Base-by-base conservation (phyloP, 139 green algal species). In the Coelastrella sp. region DNA sequence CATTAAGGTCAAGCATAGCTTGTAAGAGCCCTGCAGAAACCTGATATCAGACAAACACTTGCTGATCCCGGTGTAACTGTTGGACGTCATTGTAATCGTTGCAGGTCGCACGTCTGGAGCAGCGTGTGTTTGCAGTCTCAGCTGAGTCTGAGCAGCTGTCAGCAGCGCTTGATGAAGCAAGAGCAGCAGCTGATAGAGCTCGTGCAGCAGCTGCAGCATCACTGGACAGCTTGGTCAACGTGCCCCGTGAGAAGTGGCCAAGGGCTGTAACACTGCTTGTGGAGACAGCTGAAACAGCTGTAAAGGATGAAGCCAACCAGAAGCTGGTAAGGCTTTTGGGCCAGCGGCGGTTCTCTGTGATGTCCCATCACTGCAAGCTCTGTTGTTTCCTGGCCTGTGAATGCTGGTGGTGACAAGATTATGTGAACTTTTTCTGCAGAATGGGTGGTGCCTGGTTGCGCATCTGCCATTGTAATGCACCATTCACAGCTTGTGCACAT, bases 231-330 rank as follows among this genome's bases (percentile, higher is more conserved):
- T 71, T 93, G 32, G 80, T 59, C 32, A 22, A 7, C 14, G 23
- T 78, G 59, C 87, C 91, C 19, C 82, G 91, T 8, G 91, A 93
- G 32, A 57, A 65, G 20, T 93, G 91, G 91, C 91, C 91, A 20
- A 74, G 75, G 7, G 65, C 82, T 16, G 91, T 93, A 20, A 58
- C 32, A 19, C 54, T 83, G 19, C 68, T 92, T 66, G 91, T 93
- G 83, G 57, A 80, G 7, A 76, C 73, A 8, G 74, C 90, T 7
- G 91, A 93, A 83, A 23, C 57, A 58, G 59, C 65, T 57, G 81
- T 58, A 6, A 20, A 19, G 10, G 78, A 73, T 4, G 87, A 85
- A 5, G 75, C 75, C 4, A 61, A 61, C 13, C 59, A 65, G 22
- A 78, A 73, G 17, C 65, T 32, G 68, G 58, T 68, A 59, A 57